Evolutionary conservation across 352 stramenopile species (phyloP).

Genomic region (Globisporangium sylvaticum): DNA sequence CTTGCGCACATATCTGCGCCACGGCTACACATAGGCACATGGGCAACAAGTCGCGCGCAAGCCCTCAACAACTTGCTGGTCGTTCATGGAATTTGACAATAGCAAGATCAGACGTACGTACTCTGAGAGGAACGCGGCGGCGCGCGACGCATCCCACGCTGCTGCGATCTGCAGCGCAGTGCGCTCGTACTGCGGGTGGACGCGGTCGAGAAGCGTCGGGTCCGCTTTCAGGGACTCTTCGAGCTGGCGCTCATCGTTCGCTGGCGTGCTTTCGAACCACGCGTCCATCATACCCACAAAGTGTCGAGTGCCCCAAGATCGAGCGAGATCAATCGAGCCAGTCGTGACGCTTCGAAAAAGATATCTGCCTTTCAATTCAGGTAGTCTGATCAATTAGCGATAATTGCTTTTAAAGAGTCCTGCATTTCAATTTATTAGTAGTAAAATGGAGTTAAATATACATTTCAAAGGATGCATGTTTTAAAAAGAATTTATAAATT

Average conservation of each 20-base stretch:
- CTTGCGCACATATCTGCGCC: constrained; percentile 5
- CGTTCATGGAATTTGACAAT: too few relatives aligned
- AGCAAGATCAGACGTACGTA: constrained; percentile 10
- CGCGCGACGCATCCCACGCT: constrained; percentile 12
- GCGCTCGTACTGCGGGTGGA: constrained; percentile 8
- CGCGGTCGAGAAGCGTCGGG: constrained; percentile 1
- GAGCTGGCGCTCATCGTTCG: background rate
- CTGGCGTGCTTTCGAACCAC: background rate
- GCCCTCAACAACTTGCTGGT: too few relatives aligned
- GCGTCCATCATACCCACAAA: background rate
- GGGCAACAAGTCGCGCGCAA: too few relatives aligned
- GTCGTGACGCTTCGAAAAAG: background rate
- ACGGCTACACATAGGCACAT: background rate
- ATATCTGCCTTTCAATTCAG: background rate
- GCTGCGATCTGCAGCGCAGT: constrained; percentile 19
- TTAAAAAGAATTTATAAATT: background rate
- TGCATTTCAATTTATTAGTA: too few relatives aligned
- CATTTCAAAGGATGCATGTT: background rate
- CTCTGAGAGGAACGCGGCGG: constrained; percentile 11
- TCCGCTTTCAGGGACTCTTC: background rate
- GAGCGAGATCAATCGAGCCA: background rate
- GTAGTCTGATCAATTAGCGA: background rate
- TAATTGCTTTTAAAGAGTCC: too few relatives aligned
- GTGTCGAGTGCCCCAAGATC: background rate
- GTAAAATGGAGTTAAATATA: background rate